Evolutionary conservation across 306 rosid species (phyloP), one percentile per base, ranked within the genome.

Genomic region (Datisca glomerata): DNA sequence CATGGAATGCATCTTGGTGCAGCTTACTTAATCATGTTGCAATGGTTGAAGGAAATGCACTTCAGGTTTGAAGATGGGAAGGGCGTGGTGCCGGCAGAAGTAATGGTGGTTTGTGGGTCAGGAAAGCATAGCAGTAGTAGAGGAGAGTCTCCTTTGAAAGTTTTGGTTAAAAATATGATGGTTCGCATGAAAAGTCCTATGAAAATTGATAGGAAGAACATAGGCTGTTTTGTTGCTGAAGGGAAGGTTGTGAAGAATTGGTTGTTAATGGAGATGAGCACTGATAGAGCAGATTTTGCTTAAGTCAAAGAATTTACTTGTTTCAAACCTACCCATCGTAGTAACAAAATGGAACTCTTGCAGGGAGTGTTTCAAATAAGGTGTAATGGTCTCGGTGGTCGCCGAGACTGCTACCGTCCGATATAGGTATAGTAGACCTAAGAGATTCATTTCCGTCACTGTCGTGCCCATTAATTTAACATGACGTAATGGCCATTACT

Each of bases 101-200:
- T 79, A 45, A 69, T 66, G 0, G 46, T 87, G 34, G 73, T 76
- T 46, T 87, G 80, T 20, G 89, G 94, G 35, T 60, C 47, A 7
- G 96, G 94, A 44, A 86, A 71, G 68, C 94, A 86, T 57, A 86
- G 85, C 72, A 79, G 3, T 50, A 69, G 79, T 28, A 69, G 76
- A 64, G 93, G 94, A 15, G 76, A 69, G 18, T 71, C 94, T 1
- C 81, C 75, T 0, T 67, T 82, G 12, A 86, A 77, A 65, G 57
- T 9, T 27, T 38, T 86, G 65, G 61, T 82, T 44, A 80, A 68
- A 56, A 61, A 69, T 69, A 81, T 82, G 92, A 54, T 69, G 78
- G 29, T 43, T 56, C 62, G 57, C 10, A 66, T 66, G 75, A 47
- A 13, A 24, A 57, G 93, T 74, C 94, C 85, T 0, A 47, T 86